phyloP scores from a whole-genome alignment of 805 yeast genomes.

The Myxozyma udenii region DNA sequence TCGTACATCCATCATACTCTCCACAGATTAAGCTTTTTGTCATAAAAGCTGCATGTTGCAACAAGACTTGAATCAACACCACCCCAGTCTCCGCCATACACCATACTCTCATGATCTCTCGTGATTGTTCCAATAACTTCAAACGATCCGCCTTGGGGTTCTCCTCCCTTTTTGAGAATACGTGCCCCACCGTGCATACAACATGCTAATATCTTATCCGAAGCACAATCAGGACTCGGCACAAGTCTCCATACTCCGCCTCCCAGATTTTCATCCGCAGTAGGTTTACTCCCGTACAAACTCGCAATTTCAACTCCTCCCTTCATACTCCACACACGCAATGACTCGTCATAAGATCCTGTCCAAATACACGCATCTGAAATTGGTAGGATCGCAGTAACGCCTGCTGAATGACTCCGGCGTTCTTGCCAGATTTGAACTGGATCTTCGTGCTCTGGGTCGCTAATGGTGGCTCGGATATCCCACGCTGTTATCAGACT shows the following conservation, averaged over 20 bases:
- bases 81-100: slow-evolving; percentile 91
- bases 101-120: slow-evolving; percentile 81
- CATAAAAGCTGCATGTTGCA: slow-evolving; percentile 90
- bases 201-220: slow-evolving; percentile 53
- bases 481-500: slow-evolving; percentile 50
- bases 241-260: slow-evolving; percentile 96
- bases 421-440: slow-evolving; percentile 34
- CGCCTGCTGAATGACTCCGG: slow-evolving; percentile 85
- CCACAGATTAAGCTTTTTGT: slow-evolving; percentile 79
- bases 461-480: slow-evolving; percentile 21
- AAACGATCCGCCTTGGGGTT: slow-evolving; percentile 27
- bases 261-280: slow-evolving; percentile 53
- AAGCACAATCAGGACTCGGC: slow-evolving; percentile 48
- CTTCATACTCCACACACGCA: slow-evolving; percentile 68
- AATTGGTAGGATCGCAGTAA: slow-evolving; percentile 69
- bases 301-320: slow-evolving; percentile 36
- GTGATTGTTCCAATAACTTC: slow-evolving; percentile 23
- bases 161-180: slow-evolving; percentile 46
- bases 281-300: slow-evolving; percentile 34
- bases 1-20: slow-evolving; percentile 1
- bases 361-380: slow-evolving; percentile 61
- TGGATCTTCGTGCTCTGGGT: not conserved
- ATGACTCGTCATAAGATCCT: slow-evolving; percentile 85
- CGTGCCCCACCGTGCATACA: slow-evolving; percentile 97
- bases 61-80: slow-evolving; percentile 46